Base-by-base conservation (phyloP, 768 basidiomycete genomes). In the Dioszegia aurantiaca region DNA sequence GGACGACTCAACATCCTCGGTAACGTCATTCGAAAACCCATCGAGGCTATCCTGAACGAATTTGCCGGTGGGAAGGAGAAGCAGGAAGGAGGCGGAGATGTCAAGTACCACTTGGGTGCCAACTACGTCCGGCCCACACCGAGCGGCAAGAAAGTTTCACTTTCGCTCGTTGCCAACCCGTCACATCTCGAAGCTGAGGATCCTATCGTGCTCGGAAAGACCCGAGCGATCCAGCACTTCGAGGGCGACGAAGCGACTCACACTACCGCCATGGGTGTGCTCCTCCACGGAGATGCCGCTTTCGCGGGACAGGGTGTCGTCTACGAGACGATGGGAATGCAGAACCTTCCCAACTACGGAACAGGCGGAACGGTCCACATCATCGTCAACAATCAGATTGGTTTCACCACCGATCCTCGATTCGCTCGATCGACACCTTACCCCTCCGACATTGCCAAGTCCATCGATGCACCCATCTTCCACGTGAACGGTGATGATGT, bases 401-500 rank as follows among this genome's bases (percentile, higher is more conserved):
- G 94, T 58, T 99, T 99, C 81, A 99, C 95, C 49, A 99, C 95
- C 31, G 94, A 98, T 73, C 95, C 95, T 44, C 87, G 93, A 57
- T 95, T 98, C 80, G 82, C 94, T 44, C 92, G 95, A 58, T 98
- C 94, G 17, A 99, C 95, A 3, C 89, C 95, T 47, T 98, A 99
- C 79, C 89, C 89, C 12, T 97, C 94, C 55, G 95, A 99, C 73
- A 89, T 99, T 64, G 95, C 95, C 62, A 99, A 99, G 78, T 86
- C 91, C 46, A 98, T 98, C 74, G 95, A 99, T 69, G 83, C 95
- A 0, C 94, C 94, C 48, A 97, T 99, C 78, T 94, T 99, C 86
- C 94, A 99, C 78, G 95, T 98, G 72, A 99, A 99, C 71, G 94
- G 94, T 44, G 94, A 99, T 81, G 91, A 97, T 68, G 88, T 87